Evolutionary conservation across 2,329 filamentous ascomycete genomes (phyloP), one percentile per base, ranked within the genome.

Genomic region (Aspergillus melleus): DNA sequence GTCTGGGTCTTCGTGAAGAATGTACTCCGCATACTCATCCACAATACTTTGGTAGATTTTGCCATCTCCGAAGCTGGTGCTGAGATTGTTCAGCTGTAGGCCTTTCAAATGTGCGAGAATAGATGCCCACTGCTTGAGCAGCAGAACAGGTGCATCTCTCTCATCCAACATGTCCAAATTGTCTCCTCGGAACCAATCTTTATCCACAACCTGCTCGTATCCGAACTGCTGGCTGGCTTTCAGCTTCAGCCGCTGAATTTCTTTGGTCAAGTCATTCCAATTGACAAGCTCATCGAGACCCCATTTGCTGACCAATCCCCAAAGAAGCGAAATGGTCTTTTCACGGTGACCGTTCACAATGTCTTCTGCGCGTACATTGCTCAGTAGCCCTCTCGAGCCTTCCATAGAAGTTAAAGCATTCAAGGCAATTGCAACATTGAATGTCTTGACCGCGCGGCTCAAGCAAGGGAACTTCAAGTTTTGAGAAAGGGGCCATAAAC

Each of bases 331-430:
- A 49, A 89, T 77, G 0, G 86, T 88, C 71, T 85, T 88, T 66
- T 89, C 86, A 9, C 86, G 81, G 65, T 88, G 85, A 2, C 86
- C 86, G 64, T 88, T 81, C 6, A 89, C 84, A 51, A 89, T 82
- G 57, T 88, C 84, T 44, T 84, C 81, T 0, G 86, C 79, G 14
- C 73, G 78, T 39, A 87, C 73, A 36, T 77, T 75, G 22, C 74
- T 71, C 6, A 79, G 69, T 12, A 82, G 76, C 12, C 70, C 66
- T 4, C 71, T 74, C 12, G 80, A 72, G 2, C 79, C 78, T 11
- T 70, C 71, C 8, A 81, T 73, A 11, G 73, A 74, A n/a, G 72
- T 68, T 12, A 88, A 72, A 2, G 84, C 83, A 52, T 78, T 76
- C 2, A 89, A 72, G 0, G 84, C 84, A 24, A 88, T 72, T 61